A percentile compares a stretch with the other conserved stretches of the same genome.
Conservation (phyloP, 805 yeast species). For the Candida cerambycidarum region DNA sequence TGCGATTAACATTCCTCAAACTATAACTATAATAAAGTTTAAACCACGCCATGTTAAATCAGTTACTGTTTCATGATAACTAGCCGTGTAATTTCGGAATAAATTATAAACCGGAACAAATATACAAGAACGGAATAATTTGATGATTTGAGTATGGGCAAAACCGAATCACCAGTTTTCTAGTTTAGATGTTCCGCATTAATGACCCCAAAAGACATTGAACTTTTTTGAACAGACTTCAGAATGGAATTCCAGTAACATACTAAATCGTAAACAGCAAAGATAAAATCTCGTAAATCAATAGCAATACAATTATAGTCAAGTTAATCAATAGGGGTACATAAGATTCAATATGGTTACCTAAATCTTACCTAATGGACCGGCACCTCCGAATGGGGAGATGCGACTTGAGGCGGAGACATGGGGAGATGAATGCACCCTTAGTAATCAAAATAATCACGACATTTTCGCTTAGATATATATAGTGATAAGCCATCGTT, state of each 20-base stretch:
- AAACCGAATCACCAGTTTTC: not conserved
- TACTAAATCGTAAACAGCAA: no score
- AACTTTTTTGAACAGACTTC: no score
- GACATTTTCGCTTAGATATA: constrained; percentile 2
- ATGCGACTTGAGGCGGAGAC: constrained; percentile 1
- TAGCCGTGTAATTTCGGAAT: not conserved
- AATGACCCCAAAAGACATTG: not conserved
- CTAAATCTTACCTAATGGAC: not conserved
- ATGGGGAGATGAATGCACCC: constrained; percentile 2
- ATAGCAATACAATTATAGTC: not conserved
- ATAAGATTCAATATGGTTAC: not conserved
- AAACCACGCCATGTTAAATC: no score
- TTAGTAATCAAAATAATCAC: not conserved
- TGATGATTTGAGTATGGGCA: not conserved
- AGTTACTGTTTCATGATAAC: no score
- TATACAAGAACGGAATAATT: no score
- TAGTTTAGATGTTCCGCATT: not conserved
- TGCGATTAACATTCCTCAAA: no score
- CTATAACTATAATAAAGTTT: no score
- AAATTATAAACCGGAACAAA: not conserved
- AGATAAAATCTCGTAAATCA: not conserved
- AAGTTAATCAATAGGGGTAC: not conserved
- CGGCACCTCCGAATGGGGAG: not conserved
- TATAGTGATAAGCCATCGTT: not conserved
- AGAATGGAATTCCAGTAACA: no score